Evolutionary conservation across 768 basidiomycete genomes (phyloP), one percentile per base, ranked within the genome.

Genomic region (Leccinum rimulosum): DNA sequence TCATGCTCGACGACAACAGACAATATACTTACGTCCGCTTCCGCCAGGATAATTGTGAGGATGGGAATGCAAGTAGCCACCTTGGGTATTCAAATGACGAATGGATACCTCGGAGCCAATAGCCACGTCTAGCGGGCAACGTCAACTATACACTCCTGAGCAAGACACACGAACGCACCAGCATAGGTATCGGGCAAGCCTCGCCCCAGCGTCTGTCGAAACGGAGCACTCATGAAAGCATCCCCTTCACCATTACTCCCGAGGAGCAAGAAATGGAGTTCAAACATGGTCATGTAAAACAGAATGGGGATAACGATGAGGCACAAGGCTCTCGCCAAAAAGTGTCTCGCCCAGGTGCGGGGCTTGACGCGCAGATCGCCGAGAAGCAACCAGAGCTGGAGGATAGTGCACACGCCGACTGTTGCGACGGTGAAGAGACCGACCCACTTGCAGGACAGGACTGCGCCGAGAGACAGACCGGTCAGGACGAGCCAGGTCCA

Each of bases 161-260:
- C n/a, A 43, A 52, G n/a, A 11, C n/a, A 54, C 6, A 14, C 22
- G n/a, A 52, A 62, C 84, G 60, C 58, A 92, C 92, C 90, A 28
- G 95, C 93, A 72, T 80, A 95, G 0, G 96, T 98, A 72, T 99
- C 95, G 11, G 82, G 80, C 97, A 98, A 98, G 7, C 88, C 84
- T 48, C 86, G 87, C 15, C 87, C 80, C 12, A 99, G 79, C 0
- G 95, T 98, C 69, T 98, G 96, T 75, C 98, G 95, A 77, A 99
- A 99, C 71, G 95, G 95, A 3, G 94, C 92, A 76, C 92, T 96
- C 97, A 99, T 99, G 75, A 99, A 99, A 1, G 95, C 95, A 71
- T 98, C 97, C 0, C 97, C 97, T 54, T 98, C 96, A 33, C 97
- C 97, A 2, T 91, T 90, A 73, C 89, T 90, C 68, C 86, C 83